These are phyloP conservation scores for Candida palmyrensis DNA, from an alignment of 805 yeast genomes.

Conservation along the genomic window DNA sequence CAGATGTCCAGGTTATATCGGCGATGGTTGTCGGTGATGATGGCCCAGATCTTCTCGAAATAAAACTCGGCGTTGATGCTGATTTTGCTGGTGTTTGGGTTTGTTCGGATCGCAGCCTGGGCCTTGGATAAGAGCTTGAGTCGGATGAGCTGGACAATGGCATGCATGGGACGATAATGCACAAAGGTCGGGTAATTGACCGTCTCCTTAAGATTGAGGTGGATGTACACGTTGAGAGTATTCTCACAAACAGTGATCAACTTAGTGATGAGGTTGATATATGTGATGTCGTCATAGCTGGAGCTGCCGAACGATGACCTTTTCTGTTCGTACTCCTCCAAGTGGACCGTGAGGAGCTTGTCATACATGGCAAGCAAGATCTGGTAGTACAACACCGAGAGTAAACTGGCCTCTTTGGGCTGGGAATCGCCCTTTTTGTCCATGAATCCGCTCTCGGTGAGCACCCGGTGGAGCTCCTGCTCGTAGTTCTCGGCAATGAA, in stretches of 20 bases:
- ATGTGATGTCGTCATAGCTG: not conserved
- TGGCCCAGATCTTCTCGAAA: slow-evolving; percentile 12
- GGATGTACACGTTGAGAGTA: slow-evolving; percentile 40
- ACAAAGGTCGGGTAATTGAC: slow-evolving; percentile 45
- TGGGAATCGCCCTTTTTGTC: slow-evolving; percentile 10
- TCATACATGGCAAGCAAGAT: slow-evolving; percentile 48
- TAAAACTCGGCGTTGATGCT: slow-evolving; percentile 16
- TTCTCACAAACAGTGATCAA: slow-evolving; percentile 43
- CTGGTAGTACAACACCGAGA: slow-evolving; percentile 46
- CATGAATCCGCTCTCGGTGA: slow-evolving; percentile 37
- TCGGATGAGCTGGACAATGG: slow-evolving; percentile 43
- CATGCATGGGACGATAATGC: slow-evolving; percentile 50
- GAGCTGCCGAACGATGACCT: not conserved
- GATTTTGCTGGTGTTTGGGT: slow-evolving; percentile 4
- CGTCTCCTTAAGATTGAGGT: slow-evolving; percentile 31
- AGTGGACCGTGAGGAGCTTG: slow-evolving; percentile 39
- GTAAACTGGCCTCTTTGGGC: slow-evolving; percentile 32
- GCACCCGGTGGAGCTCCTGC: slow-evolving; percentile 31
- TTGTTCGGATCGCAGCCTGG: slow-evolving; percentile 20
- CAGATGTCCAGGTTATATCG: slow-evolving; percentile 17
- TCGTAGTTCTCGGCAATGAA: slow-evolving; percentile 36
- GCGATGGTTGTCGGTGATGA: slow-evolving; percentile 15
- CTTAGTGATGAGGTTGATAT: slow-evolving; percentile 11
- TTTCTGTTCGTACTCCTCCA: slow-evolving; percentile 5
- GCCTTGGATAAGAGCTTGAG: slow-evolving; percentile 42